phyloP scores from a whole-genome alignment of 2,329 filamentous ascomycete species.

The Pseudomassariella vexata region DNA sequence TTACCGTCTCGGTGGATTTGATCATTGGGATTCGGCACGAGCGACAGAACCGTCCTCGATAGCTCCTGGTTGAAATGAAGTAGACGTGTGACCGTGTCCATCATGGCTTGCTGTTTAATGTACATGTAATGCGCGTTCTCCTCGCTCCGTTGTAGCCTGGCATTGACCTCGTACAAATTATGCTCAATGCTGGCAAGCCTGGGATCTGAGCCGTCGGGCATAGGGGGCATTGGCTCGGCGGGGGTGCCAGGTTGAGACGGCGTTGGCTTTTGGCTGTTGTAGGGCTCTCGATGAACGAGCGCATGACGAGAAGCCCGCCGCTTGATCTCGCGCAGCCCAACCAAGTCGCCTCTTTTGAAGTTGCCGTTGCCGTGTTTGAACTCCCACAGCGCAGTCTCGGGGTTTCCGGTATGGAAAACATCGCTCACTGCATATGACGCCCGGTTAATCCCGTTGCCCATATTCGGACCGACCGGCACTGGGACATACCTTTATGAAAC shows the following conservation, averaged over 20 bases:
- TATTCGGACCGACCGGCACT: too few relatives aligned
- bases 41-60: slow-evolving; percentile 64
- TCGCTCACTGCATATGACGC: slow-evolving; percentile 88
- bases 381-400: slow-evolving; percentile 93
- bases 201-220: slow-evolving; percentile 70
- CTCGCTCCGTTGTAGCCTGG: slow-evolving; percentile 73
- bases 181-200: slow-evolving; percentile 74
- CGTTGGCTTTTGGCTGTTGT: slow-evolving; percentile 69
- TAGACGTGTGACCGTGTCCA: slow-evolving; percentile 70
- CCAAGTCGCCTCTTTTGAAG: slow-evolving; percentile 91
- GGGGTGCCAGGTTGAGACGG: slow-evolving; percentile 79
- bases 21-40: slow-evolving; percentile 72
- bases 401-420: slow-evolving; percentile 91
- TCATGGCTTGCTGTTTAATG: slow-evolving; percentile 72
- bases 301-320: slow-evolving; percentile 88
- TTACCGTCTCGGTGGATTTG: slow-evolving; percentile 76
- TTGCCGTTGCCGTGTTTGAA: slow-evolving; percentile 98
- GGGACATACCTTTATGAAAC: slow-evolving; percentile 82
- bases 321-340: slow-evolving; percentile 91
- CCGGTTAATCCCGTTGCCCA: slow-evolving; percentile 9
- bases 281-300: slow-evolving; percentile 88
- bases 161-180: slow-evolving; percentile 72
- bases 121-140: slow-evolving; percentile 76
- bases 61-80: slow-evolving; percentile 80
- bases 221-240: slow-evolving; percentile 67